phyloP scores from a whole-genome alignment of 2,329 filamentous ascomycete genomes.

The Didymosphaeria variabile region DNA sequence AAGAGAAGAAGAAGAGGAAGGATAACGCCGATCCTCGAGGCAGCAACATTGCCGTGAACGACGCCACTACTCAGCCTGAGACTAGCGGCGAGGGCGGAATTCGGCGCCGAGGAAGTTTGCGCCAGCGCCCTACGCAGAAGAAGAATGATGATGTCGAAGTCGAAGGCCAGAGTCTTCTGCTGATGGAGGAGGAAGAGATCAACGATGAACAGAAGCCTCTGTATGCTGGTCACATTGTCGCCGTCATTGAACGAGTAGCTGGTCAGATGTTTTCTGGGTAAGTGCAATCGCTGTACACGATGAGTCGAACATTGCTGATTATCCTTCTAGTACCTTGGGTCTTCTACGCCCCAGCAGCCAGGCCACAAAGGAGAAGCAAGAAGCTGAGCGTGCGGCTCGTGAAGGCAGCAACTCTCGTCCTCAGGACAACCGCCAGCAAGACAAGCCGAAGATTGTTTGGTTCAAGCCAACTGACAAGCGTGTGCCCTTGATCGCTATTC shows the following conservation, averaged over 20 bases:
- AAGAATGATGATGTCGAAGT: slow-evolving; percentile 99
- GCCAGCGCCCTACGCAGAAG: slow-evolving; percentile 97
- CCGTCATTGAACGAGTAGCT: slow-evolving; percentile 94
- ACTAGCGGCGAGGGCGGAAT: slow-evolving; percentile 82
- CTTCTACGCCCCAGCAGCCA: slow-evolving; percentile 95
- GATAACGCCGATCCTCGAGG: slow-evolving; percentile 94
- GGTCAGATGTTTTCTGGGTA: slow-evolving; percentile 95
- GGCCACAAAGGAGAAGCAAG: slow-evolving; percentile 99
- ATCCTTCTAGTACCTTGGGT: slow-evolving; percentile 74
- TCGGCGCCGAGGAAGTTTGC: slow-evolving; percentile 90
- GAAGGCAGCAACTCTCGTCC: slow-evolving; percentile 78
- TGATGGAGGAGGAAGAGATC: slow-evolving; percentile 98
- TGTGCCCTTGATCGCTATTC: slow-evolving; percentile 96
- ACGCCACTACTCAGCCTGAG: slow-evolving; percentile 65
- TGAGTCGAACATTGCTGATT: slow-evolving; percentile 20
- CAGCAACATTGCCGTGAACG: slow-evolving; percentile 72
- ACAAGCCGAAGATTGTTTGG: slow-evolving; percentile 99
- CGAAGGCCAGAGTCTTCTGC: slow-evolving; percentile 92
- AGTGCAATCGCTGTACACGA: slow-evolving; percentile 15
- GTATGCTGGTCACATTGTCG: slow-evolving; percentile 96
- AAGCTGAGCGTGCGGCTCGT: slow-evolving; percentile 90
- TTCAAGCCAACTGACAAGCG: slow-evolving; percentile 99
- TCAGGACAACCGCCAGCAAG: slow-evolving; percentile 84
- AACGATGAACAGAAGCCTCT: slow-evolving; percentile 98
- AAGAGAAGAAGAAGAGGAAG: slow-evolving; percentile 99